Conservation (phyloP, 257 asterid species). For the Henckelia pumila region DNA sequence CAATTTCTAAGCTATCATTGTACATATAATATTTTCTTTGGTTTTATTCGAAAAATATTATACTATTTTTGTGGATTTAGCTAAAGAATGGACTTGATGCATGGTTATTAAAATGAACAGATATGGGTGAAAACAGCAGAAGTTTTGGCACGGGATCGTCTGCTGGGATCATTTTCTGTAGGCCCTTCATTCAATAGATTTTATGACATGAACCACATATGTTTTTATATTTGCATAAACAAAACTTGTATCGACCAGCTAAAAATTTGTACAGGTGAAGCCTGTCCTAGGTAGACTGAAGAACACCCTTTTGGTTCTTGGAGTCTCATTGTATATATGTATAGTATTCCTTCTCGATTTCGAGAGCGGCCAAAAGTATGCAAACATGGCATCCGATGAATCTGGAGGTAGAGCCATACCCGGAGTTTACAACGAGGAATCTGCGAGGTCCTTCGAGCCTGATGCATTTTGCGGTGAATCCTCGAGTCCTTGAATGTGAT, state of each 20-base stretch:
- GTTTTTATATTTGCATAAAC: background rate
- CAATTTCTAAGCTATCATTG: no score
- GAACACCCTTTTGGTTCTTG: constrained; percentile 76
- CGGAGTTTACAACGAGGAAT: constrained; percentile 78
- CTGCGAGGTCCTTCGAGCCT: constrained; percentile 84
- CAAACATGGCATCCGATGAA: constrained; percentile 32
- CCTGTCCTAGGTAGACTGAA: constrained; percentile 74
- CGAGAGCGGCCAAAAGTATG: constrained; percentile 37
- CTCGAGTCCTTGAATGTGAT: background rate
- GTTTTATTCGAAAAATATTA: no score
- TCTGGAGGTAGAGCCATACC: constrained; percentile 61
- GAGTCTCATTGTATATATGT: constrained; percentile 54
- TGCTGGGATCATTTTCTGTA: constrained; percentile 85
- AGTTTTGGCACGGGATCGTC: constrained; percentile 92
- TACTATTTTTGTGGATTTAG: background rate
- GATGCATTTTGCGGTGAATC: constrained; percentile 85
- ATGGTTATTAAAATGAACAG: constrained; percentile 35
- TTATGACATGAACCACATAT: background rate
- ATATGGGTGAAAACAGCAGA: constrained; percentile 94
- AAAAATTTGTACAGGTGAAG: constrained; percentile 51
- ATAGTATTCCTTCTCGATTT: constrained; percentile 36
- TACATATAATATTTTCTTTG: no score
- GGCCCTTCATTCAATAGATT: constrained; percentile 25
- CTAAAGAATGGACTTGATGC: background rate
- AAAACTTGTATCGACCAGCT: background rate